Evolutionary conservation across 2,329 filamentous ascomycete genomes (phyloP), one percentile per base, ranked within the genome.

Genomic region (Aspergillus ustus): DNA sequence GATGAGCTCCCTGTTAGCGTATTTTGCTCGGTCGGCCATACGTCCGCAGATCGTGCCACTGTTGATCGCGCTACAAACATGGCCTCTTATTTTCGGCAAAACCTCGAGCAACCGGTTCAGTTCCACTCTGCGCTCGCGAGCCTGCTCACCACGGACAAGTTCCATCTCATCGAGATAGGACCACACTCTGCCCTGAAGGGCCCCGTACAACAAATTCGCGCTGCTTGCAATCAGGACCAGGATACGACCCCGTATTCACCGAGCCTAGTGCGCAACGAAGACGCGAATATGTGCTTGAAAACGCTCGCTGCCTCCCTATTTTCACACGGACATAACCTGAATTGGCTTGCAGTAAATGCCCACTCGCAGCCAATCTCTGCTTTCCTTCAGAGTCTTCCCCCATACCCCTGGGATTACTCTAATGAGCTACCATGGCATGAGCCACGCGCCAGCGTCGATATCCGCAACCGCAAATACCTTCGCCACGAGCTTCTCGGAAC

Each of bases 401-500:
- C 31, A 1, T 53, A 53, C 17, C n/a, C 34, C 31, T 53, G 51
- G 51, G 3, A 53, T n/a, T 25, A 43, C n/a, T n/a, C 9, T 13
- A 19, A 8, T 7, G 15, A 19, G 15, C 15, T 20, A n/a, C n/a
- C n/a, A 7, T 53, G 51, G 51, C 13, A 3, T 37, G 51, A 53
- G 34, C 8, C 25, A 20, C 20, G 40, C 8, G 4, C n/a, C 7
- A 20, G n/a, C 4, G 4, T 28, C 2, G 22, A 28, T 9, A 19
- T 43, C 25, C 11, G 52, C 20, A 22, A 5, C 20, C 40, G 40
- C 2, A 22, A 29, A 28, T 19, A 28, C 44, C 53, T 62, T 1
- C 52, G 60, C 51, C 71, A 75, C 55, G 67, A 70, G 25, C 62
- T 77, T 7, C 56, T 77, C 0, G 74, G 74, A 0, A 52, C 45